Evolutionary conservation across 2,329 filamentous ascomycete genomes (phyloP).

Genomic region (Fusarium udum): DNA sequence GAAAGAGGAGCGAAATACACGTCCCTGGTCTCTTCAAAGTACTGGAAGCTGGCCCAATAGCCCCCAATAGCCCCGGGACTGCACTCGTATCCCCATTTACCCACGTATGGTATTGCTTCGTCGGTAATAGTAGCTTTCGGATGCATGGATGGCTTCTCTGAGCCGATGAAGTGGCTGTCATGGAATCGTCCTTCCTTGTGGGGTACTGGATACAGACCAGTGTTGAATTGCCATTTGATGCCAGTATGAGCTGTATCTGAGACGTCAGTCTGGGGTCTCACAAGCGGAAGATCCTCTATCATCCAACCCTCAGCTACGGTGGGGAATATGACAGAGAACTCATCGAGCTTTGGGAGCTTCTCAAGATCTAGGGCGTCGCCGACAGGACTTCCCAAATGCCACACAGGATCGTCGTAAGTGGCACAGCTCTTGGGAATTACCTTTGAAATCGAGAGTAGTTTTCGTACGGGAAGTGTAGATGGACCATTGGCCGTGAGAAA

Average conservation of each 20-base stretch:
- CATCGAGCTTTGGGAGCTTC: background rate
- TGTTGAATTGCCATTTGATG: background rate
- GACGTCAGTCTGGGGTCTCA: fast-evolving
- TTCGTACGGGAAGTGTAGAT: fast-evolving
- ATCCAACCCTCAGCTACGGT: fast-evolving
- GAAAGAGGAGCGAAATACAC: background rate
- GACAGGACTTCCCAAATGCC: fast-evolving
- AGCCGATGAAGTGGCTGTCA: background rate
- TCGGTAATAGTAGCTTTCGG: fast-evolving
- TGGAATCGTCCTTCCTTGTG: fast-evolving
- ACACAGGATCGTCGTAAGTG: fast-evolving
- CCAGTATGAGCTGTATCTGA: fast-evolving
- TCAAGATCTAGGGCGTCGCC: fast-evolving
- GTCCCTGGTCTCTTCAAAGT: background rate
- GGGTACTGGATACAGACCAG: background rate
- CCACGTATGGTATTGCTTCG: background rate
- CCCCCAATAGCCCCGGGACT: fast-evolving
- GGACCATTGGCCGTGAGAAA: fast-evolving
- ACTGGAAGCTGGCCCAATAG: background rate
- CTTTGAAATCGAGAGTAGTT: background rate
- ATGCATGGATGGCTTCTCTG: fast-evolving
- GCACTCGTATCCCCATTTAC: background rate
- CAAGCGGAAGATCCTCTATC: background rate
- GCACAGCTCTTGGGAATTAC: background rate
- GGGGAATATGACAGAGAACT: background rate